phyloP scores from a whole-genome alignment of 768 basidiomycete species.

The Royoungia palumana region DNA sequence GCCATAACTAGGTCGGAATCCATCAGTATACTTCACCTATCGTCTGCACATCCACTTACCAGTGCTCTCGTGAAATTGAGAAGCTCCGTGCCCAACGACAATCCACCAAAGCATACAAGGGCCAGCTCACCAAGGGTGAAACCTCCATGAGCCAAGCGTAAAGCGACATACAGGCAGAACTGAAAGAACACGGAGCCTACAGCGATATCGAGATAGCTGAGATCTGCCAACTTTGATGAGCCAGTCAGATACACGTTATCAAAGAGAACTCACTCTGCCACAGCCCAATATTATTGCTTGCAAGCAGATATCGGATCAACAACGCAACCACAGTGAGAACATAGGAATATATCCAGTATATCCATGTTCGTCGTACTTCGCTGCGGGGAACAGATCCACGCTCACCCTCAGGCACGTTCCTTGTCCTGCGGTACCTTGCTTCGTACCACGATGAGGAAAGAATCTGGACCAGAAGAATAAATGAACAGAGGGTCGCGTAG shows the following conservation, averaged over 20 bases:
- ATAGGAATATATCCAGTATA: slow-evolving; percentile 64
- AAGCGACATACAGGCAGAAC: slow-evolving; percentile 82
- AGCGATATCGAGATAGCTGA: slow-evolving; percentile 72
- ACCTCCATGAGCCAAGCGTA: slow-evolving; percentile 88
- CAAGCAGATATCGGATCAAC: slow-evolving; percentile 46
- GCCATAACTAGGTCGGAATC: slow-evolving; percentile 59
- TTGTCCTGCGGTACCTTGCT: slow-evolving; percentile 41
- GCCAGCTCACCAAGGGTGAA: slow-evolving; percentile 95
- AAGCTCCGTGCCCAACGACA: slow-evolving; percentile 81
- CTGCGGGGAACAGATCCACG: slow-evolving; percentile 73
- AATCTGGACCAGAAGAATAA: slow-evolving; percentile 76
- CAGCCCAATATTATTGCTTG: slow-evolving; percentile 43
- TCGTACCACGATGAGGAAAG: slow-evolving; percentile 77
- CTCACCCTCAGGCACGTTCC: slow-evolving; percentile 57
- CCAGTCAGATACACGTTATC: background rate
- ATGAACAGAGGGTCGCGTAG: slow-evolving; percentile 75
- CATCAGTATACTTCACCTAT: slow-evolving; percentile 1
- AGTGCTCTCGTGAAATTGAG: slow-evolving; percentile 78
- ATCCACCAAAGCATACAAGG: slow-evolving; percentile 84
- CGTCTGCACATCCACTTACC: slow-evolving; percentile 43
- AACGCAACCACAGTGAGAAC: slow-evolving; percentile 49
- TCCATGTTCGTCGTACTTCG: slow-evolving; percentile 58
- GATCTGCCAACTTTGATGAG: slow-evolving; percentile 45
- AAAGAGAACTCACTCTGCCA: slow-evolving; percentile 63
- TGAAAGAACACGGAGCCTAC: slow-evolving; percentile 82